Evolutionary conservation across 495 filamentous ascomycete species (phyloP).

Genomic region (Daldinia concentrica): DNA sequence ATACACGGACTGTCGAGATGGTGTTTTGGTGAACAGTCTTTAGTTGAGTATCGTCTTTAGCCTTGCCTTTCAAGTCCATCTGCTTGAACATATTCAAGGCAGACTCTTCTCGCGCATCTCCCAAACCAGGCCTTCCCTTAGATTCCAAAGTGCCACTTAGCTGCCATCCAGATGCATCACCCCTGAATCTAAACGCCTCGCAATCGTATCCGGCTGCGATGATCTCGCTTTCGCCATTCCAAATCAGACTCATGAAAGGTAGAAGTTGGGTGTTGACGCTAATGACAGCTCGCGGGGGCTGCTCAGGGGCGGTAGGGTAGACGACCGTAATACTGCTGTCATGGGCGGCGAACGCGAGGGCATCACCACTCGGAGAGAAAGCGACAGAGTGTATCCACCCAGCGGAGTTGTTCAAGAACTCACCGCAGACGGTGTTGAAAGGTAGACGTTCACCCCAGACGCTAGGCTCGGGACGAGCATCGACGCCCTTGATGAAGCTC

Average conservation of each 20-base stretch:
- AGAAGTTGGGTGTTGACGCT: slow-evolving; percentile 88
- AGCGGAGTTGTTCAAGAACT: slow-evolving; percentile 92
- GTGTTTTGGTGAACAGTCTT: slow-evolving; percentile 98
- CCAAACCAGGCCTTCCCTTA: slow-evolving; percentile 69
- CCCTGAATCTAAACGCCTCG: slow-evolving; percentile 89
- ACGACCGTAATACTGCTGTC: slow-evolving; percentile 97
- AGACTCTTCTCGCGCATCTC: slow-evolving; percentile 65
- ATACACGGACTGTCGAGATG: slow-evolving; percentile 81
- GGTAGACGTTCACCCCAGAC: slow-evolving; percentile 95
- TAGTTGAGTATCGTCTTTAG: slow-evolving; percentile 86
- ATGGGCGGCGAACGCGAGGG: slow-evolving; percentile 89
- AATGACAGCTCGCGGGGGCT: slow-evolving; percentile 86
- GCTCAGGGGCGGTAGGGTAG: slow-evolving; percentile 91
- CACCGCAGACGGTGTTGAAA: slow-evolving; percentile 97
- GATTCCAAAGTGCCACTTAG: slow-evolving; percentile 85
- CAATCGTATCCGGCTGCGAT: slow-evolving; percentile 97
- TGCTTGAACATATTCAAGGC: slow-evolving; percentile 99
- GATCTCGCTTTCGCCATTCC: slow-evolving; percentile 92
- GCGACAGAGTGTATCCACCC: slow-evolving; percentile 93
- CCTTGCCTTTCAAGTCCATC: slow-evolving; percentile 96
- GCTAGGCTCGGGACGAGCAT: slow-evolving; percentile 84
- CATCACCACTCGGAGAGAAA: slow-evolving; percentile 92
- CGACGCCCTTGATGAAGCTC: slow-evolving; percentile 93
- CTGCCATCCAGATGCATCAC: slow-evolving; percentile 85
- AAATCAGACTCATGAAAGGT: slow-evolving; percentile 90